These are phyloP conservation scores for Scutellaria barbata DNA, from an alignment of 257 asterid species.

Conservation along the genomic window DNA sequence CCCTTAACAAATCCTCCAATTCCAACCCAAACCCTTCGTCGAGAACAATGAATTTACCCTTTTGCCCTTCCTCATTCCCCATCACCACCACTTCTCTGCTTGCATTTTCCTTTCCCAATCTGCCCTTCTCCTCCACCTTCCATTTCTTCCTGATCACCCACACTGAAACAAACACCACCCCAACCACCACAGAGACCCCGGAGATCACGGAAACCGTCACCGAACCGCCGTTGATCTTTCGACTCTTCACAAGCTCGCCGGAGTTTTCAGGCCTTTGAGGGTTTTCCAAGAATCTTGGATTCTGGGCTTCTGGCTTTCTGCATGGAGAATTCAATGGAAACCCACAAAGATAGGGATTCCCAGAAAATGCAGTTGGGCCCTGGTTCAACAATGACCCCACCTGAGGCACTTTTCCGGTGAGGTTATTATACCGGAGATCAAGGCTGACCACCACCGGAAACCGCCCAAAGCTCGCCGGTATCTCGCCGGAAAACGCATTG, in stretches of 20 bases:
- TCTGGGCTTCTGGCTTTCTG: slow-evolving; percentile 60
- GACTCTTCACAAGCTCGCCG: slow-evolving; percentile 41
- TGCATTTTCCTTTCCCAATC: slow-evolving; percentile 48
- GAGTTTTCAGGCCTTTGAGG: slow-evolving; percentile 56
- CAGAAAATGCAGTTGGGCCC: slow-evolving; percentile 96
- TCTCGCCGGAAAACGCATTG: slow-evolving; percentile 73
- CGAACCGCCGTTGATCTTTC: slow-evolving; percentile 47
- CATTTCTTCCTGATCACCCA: slow-evolving; percentile 65
- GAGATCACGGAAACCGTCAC: slow-evolving; percentile 60
- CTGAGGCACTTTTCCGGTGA: slow-evolving; percentile 84
- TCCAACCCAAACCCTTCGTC: slow-evolving; percentile 84
- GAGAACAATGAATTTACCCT: slow-evolving; percentile 74
- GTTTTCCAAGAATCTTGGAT: slow-evolving; percentile 51
- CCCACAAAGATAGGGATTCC: slow-evolving; percentile 86
- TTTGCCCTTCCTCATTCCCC: slow-evolving; percentile 70
- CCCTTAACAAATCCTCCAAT: slow-evolving; percentile 91
- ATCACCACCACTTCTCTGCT: slow-evolving; percentile 40
- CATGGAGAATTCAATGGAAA: slow-evolving; percentile 73
- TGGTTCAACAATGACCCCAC: slow-evolving; percentile 84
- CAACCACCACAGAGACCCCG: slow-evolving; percentile 60
- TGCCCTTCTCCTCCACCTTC: slow-evolving; percentile 46
- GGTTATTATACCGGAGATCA: slow-evolving; percentile 72
- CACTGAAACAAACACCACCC: slow-evolving; percentile 55
- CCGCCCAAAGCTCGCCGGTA: slow-evolving; percentile 74
- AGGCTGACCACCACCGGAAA: slow-evolving; percentile 82